phyloP scores from a whole-genome alignment of 805 yeast species.

The Barnettozyma populi region DNA sequence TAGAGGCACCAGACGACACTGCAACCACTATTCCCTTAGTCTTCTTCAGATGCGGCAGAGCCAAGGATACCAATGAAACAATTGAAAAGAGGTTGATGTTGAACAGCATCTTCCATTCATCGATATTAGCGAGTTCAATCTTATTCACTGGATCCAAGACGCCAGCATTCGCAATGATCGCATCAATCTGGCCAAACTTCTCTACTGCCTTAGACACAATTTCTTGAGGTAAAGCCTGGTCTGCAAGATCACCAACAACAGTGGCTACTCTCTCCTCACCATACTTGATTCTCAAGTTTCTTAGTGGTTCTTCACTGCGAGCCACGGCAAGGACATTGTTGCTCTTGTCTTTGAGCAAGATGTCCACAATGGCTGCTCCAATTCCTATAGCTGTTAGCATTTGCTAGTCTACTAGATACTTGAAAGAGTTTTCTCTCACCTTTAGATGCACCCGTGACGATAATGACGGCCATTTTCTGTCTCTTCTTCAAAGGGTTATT shows the following conservation, averaged over 20 bases:
- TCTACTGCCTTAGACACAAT: conserved; percentile 41
- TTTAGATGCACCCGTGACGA: conserved; percentile 62
- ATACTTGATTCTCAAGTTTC: conserved; percentile 35
- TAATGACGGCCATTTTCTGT: conserved; percentile 29
- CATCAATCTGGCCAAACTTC: conserved; percentile 53
- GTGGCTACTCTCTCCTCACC: conserved; percentile 45
- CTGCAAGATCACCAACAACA: conserved; percentile 58
- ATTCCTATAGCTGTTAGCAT: conserved; percentile 43
- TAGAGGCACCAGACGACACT: conserved; percentile 88
- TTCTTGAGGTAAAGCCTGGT: conserved; percentile 29
- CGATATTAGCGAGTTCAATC: conserved; percentile 46
- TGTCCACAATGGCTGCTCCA: conserved; percentile 68
- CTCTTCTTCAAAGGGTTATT: conserved; percentile 1
- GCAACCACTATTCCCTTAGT: conserved; percentile 62
- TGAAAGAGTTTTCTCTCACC: conserved; percentile 29
- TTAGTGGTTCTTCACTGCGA: conserved; percentile 48
- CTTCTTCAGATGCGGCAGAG: conserved; percentile 53
- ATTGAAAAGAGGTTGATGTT: conserved; percentile 78
- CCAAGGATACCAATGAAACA: conserved; percentile 47
- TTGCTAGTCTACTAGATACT: neutral
- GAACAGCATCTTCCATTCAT: conserved; percentile 57
- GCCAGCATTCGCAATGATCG: conserved; percentile 77
- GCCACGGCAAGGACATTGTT: conserved; percentile 66
- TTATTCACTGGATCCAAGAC: conserved; percentile 69
- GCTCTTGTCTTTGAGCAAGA: conserved; percentile 33